Percentiles rank a stretch among this genome's conserved stretches.
phyloP scores from a whole-genome alignment of 2,329 filamentous ascomycete genomes.

The Penicillium sp. region DNA sequence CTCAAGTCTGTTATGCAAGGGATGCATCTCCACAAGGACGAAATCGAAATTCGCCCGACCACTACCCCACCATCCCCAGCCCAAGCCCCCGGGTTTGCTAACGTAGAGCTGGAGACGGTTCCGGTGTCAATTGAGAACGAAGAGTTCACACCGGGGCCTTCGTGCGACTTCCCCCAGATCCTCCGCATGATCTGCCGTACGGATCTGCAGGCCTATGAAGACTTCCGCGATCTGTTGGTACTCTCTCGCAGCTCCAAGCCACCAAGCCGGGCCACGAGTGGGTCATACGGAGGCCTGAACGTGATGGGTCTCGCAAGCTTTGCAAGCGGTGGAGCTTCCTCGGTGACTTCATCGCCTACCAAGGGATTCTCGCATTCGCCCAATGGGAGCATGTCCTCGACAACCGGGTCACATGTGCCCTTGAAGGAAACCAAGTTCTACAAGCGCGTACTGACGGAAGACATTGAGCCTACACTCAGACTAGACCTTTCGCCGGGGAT shows the following conservation, averaged over 20 bases:
- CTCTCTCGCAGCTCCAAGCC: conserved; percentile 64
- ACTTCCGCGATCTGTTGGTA: conserved; percentile 77
- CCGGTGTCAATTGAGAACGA: conserved; percentile 49
- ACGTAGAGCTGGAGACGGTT: conserved; percentile 53
- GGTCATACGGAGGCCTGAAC: conserved; percentile 66
- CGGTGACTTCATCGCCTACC: conserved; percentile 59
- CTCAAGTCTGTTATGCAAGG: conserved; percentile 91
- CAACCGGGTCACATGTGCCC: conserved; percentile 50
- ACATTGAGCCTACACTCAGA: conserved; percentile 90
- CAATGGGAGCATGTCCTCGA: conserved; percentile 42
- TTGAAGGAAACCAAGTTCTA: conserved; percentile 93
- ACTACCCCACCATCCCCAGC: conserved; percentile 79
- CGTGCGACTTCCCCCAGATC: conserved; percentile 76
- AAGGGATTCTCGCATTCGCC: conserved; percentile 61
- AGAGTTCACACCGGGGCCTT: conserved; percentile 62
- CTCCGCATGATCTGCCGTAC: conserved; percentile 80
- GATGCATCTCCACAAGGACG: conserved; percentile 71
- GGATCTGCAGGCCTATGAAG: conserved; percentile 77
- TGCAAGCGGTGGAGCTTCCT: conserved; percentile 50
- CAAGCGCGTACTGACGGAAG: conserved; percentile 83
- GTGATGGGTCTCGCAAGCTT: conserved; percentile 57
- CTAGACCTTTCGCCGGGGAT: conserved; percentile 87
- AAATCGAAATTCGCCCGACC: conserved; percentile 68
- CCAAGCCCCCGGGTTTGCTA: conserved; percentile 56
- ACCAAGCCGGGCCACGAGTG: conserved; percentile 69